Conservation (phyloP, 78 protist species). For the Tieghemostelium lacteum region DNA sequence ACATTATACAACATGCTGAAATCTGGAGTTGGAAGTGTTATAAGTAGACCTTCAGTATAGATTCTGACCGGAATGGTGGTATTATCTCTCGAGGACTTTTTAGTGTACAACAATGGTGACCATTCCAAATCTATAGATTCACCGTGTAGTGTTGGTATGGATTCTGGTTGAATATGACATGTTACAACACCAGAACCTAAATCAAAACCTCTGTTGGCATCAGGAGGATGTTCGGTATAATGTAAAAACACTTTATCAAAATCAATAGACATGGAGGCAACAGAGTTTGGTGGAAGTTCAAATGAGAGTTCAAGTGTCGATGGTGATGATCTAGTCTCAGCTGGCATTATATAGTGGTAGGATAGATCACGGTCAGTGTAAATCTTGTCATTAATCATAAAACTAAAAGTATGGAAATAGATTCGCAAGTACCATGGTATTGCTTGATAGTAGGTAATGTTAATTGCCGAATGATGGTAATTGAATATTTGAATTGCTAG, state of each 20-base stretch:
- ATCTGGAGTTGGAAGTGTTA: constrained; percentile 88
- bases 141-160: neutral
- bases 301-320: constrained; percentile 68
- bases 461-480: constrained; percentile 20
- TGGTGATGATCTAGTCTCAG: constrained; percentile 77
- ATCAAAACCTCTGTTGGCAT: constrained; percentile 92
- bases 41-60: constrained; percentile 77
- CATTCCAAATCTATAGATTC: constrained; percentile 58
- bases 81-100: neutral
- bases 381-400: neutral
- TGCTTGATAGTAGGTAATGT: constrained; percentile 69
- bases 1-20: constrained; percentile 95
- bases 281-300: constrained; percentile 65
- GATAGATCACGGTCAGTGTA: neutral
- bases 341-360: constrained; percentile 40
- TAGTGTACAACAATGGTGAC: constrained; percentile 31
- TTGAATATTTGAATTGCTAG: constrained; percentile 71
- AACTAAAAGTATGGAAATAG: constrained; percentile 75
- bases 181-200: constrained; percentile 80
- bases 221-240: constrained; percentile 87
- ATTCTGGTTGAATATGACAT: neutral
- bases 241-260: constrained; percentile 84
- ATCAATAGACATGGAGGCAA: constrained; percentile 68
- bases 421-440: constrained; percentile 79
- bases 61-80: constrained; percentile 25